phyloP scores from a whole-genome alignment of 129 eudicot species.

The Pseudognaphalium luteoalbum region DNA sequence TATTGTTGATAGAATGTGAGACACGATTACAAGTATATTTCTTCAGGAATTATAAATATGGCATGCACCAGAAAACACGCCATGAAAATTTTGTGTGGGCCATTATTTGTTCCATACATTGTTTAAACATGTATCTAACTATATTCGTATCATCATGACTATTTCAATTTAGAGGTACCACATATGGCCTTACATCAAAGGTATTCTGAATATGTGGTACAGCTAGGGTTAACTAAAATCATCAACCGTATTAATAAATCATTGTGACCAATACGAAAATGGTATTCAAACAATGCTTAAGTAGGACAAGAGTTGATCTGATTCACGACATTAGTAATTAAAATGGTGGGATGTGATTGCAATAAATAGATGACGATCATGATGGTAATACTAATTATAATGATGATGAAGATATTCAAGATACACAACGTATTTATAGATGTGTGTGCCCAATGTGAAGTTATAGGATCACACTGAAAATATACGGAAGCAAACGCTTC shows the following conservation, averaged over 20 bases:
- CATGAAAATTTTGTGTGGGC: not conserved
- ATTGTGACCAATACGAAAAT: not conserved
- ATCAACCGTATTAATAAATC: not conserved
- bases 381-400: not conserved
- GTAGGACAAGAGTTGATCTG: not conserved
- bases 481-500: no score
- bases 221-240: not conserved
- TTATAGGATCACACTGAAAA: not conserved
- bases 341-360: no score
- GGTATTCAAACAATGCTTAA: conserved; percentile 4
- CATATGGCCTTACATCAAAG: not conserved
- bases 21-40: no score
- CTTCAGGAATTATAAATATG: no score
- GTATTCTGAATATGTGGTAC: conserved; percentile 7
- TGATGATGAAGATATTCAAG: not conserved
- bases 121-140: not conserved
- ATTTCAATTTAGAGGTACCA: not conserved
- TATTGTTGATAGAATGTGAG: no score
- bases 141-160: not conserved
- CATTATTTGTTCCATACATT: not conserved
- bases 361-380: not conserved
- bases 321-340: not conserved
- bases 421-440: not conserved
- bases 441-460: not conserved
- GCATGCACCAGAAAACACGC: not conserved